Evolutionary conservation across 495 filamentous ascomycete genomes (phyloP).

Genomic region (Daldinia loculata): DNA sequence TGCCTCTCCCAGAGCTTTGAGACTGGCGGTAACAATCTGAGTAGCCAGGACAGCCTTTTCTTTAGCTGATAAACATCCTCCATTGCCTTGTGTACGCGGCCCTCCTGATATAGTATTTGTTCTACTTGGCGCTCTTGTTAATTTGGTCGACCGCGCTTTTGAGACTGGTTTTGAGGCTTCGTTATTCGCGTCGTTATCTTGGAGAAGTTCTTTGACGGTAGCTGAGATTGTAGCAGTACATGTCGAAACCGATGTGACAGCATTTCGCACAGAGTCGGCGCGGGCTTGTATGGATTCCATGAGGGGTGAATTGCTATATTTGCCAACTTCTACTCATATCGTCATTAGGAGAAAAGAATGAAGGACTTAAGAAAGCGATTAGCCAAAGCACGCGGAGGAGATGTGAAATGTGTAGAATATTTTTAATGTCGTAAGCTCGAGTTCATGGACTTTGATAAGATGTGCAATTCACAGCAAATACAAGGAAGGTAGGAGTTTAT

Average conservation of each 20-base stretch:
- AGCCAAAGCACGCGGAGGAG: constrained; percentile 17
- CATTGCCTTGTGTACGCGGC: constrained; percentile 37
- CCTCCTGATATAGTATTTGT: constrained; percentile 34
- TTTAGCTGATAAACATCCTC: constrained; percentile 58
- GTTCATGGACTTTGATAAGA: not conserved
- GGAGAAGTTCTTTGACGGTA: constrained; percentile 60
- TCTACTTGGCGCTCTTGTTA: constrained; percentile 30
- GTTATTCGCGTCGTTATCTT: constrained; percentile 46
- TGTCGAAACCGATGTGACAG: constrained; percentile 60
- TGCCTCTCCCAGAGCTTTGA: constrained; percentile 78
- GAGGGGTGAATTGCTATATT: constrained; percentile 32
- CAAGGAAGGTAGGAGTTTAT: not conserved
- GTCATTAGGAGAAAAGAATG: constrained; percentile 29
- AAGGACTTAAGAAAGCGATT: constrained; percentile 6
- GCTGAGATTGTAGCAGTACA: constrained; percentile 60
- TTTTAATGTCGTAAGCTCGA: constrained; percentile 1
- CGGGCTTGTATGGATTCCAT: constrained; percentile 57
- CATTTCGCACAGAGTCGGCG: constrained; percentile 61
- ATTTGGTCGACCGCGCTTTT: constrained; percentile 53
- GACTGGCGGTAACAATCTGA: constrained; percentile 77
- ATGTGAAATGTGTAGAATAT: constrained; percentile 25
- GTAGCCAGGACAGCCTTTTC: constrained; percentile 79
- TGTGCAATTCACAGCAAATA: constrained; percentile 1
- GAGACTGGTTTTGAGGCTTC: constrained; percentile 41
- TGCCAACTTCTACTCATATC: constrained; percentile 39